Conservation (phyloP, 2,329 filamentous ascomycete species). For the Simplicillium sp. region DNA sequence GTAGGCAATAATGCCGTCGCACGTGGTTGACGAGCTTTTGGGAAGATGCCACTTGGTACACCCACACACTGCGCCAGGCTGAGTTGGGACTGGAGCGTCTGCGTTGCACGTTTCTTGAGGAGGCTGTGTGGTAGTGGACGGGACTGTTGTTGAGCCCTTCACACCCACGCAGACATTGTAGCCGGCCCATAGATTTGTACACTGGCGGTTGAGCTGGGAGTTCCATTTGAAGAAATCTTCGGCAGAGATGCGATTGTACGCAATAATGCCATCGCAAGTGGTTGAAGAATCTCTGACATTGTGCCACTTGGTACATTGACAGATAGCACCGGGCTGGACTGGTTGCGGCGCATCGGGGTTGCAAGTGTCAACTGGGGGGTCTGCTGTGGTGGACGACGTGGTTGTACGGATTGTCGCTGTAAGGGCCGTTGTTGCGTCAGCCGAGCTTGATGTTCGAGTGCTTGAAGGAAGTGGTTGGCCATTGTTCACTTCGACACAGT, state of each 20-base stretch:
- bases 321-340: neutral
- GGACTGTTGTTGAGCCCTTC: neutral
- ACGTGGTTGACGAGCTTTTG: neutral
- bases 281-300: neutral
- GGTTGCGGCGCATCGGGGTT: too few species aligned
- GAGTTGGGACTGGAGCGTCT: neutral
- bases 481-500: slow-evolving; percentile 6
- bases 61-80: neutral
- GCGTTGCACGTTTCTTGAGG: neutral
- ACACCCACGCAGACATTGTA: slow-evolving; percentile 7
- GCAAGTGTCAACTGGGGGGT: too few species aligned
- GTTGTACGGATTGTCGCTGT: slow-evolving; percentile 4
- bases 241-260: neutral
- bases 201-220: slow-evolving; percentile 4
- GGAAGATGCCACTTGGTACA: neutral
- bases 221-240: slow-evolving; percentile 4
- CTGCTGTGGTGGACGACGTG: neutral
- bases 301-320: neutral
- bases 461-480: too few species aligned
- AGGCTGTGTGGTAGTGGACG: neutral
- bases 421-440: too few species aligned
- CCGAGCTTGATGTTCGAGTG: too few species aligned
- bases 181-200: slow-evolving; percentile 6
- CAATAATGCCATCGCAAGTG: neutral
- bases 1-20: neutral